Evolutionary conservation across 2,329 filamentous ascomycete genomes (phyloP).

Genomic region (Nothopassalora personata): DNA sequence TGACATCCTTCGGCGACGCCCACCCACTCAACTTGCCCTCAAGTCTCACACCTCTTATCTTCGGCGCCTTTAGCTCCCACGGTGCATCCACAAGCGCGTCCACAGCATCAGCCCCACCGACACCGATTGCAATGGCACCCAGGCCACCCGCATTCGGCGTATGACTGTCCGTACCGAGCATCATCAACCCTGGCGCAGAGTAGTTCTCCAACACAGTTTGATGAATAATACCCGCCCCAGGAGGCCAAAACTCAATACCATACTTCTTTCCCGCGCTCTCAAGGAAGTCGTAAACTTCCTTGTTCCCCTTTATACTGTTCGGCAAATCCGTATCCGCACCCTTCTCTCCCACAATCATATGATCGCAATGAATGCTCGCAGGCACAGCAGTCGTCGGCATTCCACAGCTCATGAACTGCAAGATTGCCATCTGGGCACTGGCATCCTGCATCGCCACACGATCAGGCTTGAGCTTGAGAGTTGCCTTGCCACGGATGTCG

Average conservation of each 20-base stretch:
- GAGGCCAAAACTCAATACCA: conserved; percentile 93
- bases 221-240: conserved; percentile 91
- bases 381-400: conserved; percentile 85
- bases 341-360: conserved; percentile 93
- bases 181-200: conserved; percentile 93
- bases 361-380: conserved; percentile 97
- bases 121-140: conserved; percentile 90
- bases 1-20: conserved; percentile 93
- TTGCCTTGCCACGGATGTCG: conserved; percentile 78
- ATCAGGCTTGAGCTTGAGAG: conserved; percentile 94
- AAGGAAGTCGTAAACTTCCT: conserved; percentile 95
- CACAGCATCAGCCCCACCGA: conserved; percentile 93
- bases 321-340: conserved; percentile 82
- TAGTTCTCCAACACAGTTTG: conserved; percentile 98
- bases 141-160: conserved; percentile 96
- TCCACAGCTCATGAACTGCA: conserved; percentile 98
- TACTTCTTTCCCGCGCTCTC: conserved; percentile 88
- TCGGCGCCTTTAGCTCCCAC: conserved; percentile 95
- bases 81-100: conserved; percentile 93
- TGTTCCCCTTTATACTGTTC: conserved; percentile 81
- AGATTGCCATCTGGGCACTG: conserved; percentile 92
- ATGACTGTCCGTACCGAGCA: conserved; percentile 96
- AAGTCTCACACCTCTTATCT: conserved; percentile 78
- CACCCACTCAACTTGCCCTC: conserved; percentile 81
- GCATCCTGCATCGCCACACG: conserved; percentile 99